phyloP scores from a whole-genome alignment of 495 filamentous ascomycete species.

The Penicillium taxi region DNA sequence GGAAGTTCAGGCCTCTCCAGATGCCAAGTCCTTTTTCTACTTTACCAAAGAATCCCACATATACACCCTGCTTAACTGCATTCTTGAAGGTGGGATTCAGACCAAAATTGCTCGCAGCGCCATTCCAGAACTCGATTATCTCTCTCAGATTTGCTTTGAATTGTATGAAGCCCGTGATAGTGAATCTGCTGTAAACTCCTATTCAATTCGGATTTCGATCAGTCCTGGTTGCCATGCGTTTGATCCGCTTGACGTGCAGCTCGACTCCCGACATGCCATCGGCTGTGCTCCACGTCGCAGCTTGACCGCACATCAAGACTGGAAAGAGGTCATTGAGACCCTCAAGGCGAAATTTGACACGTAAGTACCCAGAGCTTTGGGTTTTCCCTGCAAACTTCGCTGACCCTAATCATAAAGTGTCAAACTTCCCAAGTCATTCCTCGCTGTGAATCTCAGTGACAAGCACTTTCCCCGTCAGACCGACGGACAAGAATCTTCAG shows the following conservation, averaged over 20 bases:
- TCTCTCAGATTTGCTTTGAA: slow-evolving; percentile 97
- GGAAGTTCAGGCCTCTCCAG: slow-evolving; percentile 86
- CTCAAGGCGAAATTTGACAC: slow-evolving; percentile 89
- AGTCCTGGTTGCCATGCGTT: slow-evolving; percentile 93
- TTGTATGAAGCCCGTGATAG: slow-evolving; percentile 88
- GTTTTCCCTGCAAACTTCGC: neutral
- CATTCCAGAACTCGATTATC: slow-evolving; percentile 94
- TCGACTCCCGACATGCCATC: slow-evolving; percentile 92
- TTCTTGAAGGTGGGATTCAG: slow-evolving; percentile 89
- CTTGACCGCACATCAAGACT: slow-evolving; percentile 85
- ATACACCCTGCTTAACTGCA: slow-evolving; percentile 96
- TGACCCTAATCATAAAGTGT: slow-evolving; percentile 48
- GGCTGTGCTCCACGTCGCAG: slow-evolving; percentile 82
- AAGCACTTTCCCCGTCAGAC: slow-evolving; percentile 15
- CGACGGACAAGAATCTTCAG: slow-evolving; percentile 5
- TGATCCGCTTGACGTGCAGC: slow-evolving; percentile 89
- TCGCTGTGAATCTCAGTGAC: slow-evolving; percentile 41
- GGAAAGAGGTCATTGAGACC: slow-evolving; percentile 92
- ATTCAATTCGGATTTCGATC: slow-evolving; percentile 92
- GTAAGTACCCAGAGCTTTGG: slow-evolving; percentile 44
- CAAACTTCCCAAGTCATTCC: slow-evolving; percentile 87
- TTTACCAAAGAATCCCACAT: slow-evolving; percentile 99
- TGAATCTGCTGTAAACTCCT: slow-evolving; percentile 65
- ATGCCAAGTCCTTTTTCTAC: slow-evolving; percentile 94
- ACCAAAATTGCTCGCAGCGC: slow-evolving; percentile 85